Conservation (phyloP, 306 rosid genomes). For the Prunus davidiana region DNA sequence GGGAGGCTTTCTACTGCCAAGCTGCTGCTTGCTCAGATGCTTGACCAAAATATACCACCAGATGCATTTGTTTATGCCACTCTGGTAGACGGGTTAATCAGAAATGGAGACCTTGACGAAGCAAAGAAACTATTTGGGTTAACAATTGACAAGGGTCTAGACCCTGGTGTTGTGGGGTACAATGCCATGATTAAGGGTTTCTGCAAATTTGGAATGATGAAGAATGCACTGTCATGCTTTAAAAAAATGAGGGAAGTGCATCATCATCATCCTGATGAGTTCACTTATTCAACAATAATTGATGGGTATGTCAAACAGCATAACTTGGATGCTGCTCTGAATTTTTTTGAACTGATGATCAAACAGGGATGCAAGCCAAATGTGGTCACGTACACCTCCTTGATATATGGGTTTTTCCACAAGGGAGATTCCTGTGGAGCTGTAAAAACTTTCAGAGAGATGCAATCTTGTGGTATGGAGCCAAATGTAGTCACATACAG, state of each 20-base stretch:
- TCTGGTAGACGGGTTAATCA: constrained; percentile 66
- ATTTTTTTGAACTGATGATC: constrained; percentile 61
- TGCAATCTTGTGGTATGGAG: constrained; percentile 58
- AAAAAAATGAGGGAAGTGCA: constrained; percentile 43
- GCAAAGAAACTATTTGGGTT: constrained; percentile 58
- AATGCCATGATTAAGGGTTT: constrained; percentile 86
- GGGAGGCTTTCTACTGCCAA: constrained; percentile 69
- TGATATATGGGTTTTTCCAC: constrained; percentile 68
- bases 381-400: constrained; percentile 69
- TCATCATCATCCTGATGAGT: constrained; percentile 57
- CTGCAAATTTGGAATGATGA: constrained; percentile 75
- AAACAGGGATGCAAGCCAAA: constrained; percentile 64
- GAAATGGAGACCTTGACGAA: constrained; percentile 55
- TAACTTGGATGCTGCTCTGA: constrained; percentile 53
- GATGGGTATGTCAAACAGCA: constrained; percentile 73
- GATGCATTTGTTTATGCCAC: constrained; percentile 78
- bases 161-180: constrained; percentile 65
- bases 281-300: constrained; percentile 72
- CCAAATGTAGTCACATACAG: constrained; percentile 84
- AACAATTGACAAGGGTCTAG: constrained; percentile 43
- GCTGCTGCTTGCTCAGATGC: constrained; percentile 69
- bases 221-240: constrained; percentile 53
- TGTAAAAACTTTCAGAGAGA: constrained; percentile 48
- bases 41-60: constrained; percentile 56
- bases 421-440: constrained; percentile 54